Percentiles rank a stretch among this genome's conserved stretches.
phyloP scores from a whole-genome alignment of 768 basidiomycete genomes.

The Boletales sp. region DNA sequence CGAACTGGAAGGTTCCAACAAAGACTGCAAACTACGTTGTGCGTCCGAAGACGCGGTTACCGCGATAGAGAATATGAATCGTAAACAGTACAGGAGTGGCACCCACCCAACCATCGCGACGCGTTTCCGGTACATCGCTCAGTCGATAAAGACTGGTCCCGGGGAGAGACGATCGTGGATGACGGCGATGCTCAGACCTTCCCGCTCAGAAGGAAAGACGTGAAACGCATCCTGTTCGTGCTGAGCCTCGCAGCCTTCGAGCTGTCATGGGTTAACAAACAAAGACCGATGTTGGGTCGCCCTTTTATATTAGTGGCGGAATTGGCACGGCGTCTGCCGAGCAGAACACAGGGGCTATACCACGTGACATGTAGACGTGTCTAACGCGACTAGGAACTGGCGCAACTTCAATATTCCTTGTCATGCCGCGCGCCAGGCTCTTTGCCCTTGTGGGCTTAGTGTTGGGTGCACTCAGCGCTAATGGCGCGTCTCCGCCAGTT shows the following conservation, averaged over 20 bases:
- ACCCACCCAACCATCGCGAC: slow-evolving; percentile 28
- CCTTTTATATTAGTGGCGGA: slow-evolving; percentile 18
- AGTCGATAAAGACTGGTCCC: slow-evolving; percentile 26
- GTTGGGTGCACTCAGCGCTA: slow-evolving; percentile 10
- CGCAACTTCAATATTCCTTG: slow-evolving; percentile 2
- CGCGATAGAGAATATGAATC: slow-evolving; percentile 20
- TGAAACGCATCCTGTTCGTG: slow-evolving; percentile 22
- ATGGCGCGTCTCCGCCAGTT: slow-evolving; percentile 29
- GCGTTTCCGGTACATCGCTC: slow-evolving; percentile 30
- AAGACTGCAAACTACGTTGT: slow-evolving; percentile 2
- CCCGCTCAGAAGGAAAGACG: slow-evolving; percentile 29
- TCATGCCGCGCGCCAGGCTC: slow-evolving; percentile 8
- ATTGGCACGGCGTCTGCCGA: slow-evolving; percentile 13
- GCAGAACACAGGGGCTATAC: background rate
- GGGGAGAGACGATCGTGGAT: slow-evolving; percentile 28
- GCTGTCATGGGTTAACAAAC: slow-evolving; percentile 16
- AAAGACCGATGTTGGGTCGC: too few relatives aligned
- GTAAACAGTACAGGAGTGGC: background rate
- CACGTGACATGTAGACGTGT: slow-evolving; percentile 23
- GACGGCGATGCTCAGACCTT: slow-evolving; percentile 32
- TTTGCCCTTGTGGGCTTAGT: slow-evolving; percentile 16
- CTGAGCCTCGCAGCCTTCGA: slow-evolving; percentile 30
- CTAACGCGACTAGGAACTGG: slow-evolving; percentile 3
- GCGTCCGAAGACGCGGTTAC: slow-evolving; percentile 12
- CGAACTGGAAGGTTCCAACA: fast-evolving